Base-by-base conservation (phyloP, 805 yeast genomes). In the Millerago galiae region DNA sequence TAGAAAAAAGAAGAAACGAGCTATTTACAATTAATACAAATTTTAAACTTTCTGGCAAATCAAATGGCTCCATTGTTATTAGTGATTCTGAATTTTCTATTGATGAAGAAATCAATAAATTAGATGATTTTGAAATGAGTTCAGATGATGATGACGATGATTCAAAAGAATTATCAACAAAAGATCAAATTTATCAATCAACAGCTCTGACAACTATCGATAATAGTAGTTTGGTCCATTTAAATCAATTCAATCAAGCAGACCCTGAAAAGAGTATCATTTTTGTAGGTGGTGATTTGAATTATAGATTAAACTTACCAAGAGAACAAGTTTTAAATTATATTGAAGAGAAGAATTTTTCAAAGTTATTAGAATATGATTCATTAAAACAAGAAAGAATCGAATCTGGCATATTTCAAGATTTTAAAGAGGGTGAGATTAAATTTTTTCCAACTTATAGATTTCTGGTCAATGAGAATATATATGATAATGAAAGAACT, bases 391-490 rank as follows among this genome's bases (percentile, higher is more conserved):
- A 56, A 17, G 62, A 60, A 3, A 51, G 58, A 27, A 51, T 77
- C 1, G 59, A 79, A 11, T 38, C 14, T 17, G 47, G 42, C 2
- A 31, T 42, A 21, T 38, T 42, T 17, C 44, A 55, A 12, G 74
- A 72, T 3, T 77, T 75, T 47, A 53, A 59, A 21, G 85, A 79
- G 52, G 70, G 71, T 2, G 49, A 52, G 2, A 68, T 79, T 16
- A 38, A 47, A 1, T 79, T 79, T 53, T 59, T 70, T 2, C 85
- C 85, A 1, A 76, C 83, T 2, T 79, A 73, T 53, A 78, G 77
- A 51, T 60, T 70, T 15, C 48, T 38, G 36, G 41, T 51, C 27
- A 36, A 41, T 28, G 46, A 53, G 21, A 8, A 10, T 16, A 54
- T 59, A 33, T 58, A 56, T 34, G 67, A 66, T 39, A 35, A 51